Evolutionary conservation across 441 rosid species (phyloP).

Genomic region (Erysimum cheiri): DNA sequence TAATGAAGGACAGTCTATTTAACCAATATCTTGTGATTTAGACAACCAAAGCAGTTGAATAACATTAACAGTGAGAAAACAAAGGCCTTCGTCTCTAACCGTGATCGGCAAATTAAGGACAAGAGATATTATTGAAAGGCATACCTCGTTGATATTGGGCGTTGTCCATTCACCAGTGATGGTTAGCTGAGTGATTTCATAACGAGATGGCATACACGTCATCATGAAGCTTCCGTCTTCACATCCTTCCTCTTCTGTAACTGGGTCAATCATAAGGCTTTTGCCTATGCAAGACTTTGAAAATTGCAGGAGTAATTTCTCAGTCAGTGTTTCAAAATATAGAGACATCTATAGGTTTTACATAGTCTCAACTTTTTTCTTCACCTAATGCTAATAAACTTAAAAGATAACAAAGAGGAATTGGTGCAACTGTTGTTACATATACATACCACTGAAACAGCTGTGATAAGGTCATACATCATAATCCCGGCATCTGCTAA

Average conservation of each 20-base stretch:
- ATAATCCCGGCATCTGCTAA: constrained; percentile 94
- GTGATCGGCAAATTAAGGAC: background rate
- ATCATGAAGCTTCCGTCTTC: constrained; percentile 81
- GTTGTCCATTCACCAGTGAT: constrained; percentile 84
- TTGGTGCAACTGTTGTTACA: background rate
- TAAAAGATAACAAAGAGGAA: constrained; percentile 3
- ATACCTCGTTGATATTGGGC: constrained; percentile 71
- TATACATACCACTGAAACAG: constrained; percentile 81
- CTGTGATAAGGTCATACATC: constrained; percentile 95
- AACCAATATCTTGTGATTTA: constrained; percentile 6
- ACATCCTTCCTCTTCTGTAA: constrained; percentile 73
- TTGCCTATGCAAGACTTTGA: constrained; percentile 68
- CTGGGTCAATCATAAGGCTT: constrained; percentile 75
- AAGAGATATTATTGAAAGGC: background rate
- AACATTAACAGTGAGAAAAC: constrained; percentile 11
- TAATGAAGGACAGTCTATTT: background rate
- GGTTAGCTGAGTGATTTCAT: constrained; percentile 77
- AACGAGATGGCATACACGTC: constrained; percentile 79
- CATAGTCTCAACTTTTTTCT: background rate
- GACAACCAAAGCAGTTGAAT: constrained; percentile 7
- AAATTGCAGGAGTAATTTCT: constrained; percentile 12
- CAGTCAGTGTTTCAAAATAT: constrained; percentile 18
- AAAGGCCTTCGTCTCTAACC: background rate
- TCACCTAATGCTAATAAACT: constrained; percentile 8
- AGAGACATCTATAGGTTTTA: background rate